Conservation (phyloP, 306 rosid species). For the Potentilla sterilis region DNA sequence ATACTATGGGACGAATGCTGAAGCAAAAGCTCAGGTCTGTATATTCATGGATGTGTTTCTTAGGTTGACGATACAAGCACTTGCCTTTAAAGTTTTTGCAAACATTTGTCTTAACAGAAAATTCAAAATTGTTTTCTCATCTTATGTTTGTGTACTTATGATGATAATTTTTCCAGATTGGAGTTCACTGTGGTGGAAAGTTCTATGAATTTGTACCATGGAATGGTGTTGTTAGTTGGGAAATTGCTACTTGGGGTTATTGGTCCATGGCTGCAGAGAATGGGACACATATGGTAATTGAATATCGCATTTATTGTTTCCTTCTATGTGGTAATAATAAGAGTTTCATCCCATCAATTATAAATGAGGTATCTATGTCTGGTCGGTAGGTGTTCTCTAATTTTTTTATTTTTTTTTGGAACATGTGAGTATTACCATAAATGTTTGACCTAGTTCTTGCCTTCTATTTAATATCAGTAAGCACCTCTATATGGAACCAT, state of each 20-base stretch:
- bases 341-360: not conserved
- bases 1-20: not conserved
- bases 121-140: slow-evolving; percentile 10
- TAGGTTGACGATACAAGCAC: not conserved
- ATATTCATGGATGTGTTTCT: not conserved
- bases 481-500: not conserved
- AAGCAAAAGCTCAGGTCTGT: not conserved
- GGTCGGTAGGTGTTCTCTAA: not conserved
- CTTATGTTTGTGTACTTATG: slow-evolving; percentile 16
- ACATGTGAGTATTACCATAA: slow-evolving; percentile 2
- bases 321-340: not conserved
- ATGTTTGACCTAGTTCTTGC: not conserved
- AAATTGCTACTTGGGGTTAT: slow-evolving; percentile 79
- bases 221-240: slow-evolving; percentile 81
- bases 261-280: slow-evolving; percentile 80
- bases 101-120: not conserved
- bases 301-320: slow-evolving; percentile 12
- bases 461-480: not conserved
- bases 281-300: slow-evolving; percentile 57
- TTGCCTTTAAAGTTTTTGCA: slow-evolving; percentile 5
- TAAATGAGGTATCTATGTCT: not conserved
- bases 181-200: slow-evolving; percentile 70
- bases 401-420: not conserved
- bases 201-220: slow-evolving; percentile 94
- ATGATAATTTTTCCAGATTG: slow-evolving; percentile 59